These are phyloP conservation scores for Austroboletus olivaceoglutinosus DNA, from an alignment of 1,284 basidiomycete species.

Conservation along the genomic window DNA sequence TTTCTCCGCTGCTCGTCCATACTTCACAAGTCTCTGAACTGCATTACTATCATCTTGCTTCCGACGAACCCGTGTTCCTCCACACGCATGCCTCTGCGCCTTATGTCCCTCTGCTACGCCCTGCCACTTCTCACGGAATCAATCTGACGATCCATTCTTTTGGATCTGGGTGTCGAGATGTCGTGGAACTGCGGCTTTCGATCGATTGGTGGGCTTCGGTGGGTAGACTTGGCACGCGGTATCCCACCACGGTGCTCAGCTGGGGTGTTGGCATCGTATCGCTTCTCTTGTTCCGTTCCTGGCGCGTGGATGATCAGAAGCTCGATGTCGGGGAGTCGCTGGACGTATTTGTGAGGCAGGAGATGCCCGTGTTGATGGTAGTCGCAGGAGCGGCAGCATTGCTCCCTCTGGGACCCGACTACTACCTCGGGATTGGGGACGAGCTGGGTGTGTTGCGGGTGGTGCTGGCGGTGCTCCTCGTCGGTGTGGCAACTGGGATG, in stretches of 20 bases:
- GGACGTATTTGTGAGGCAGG: slow-evolving; percentile 37
- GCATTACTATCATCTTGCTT: slow-evolving; percentile 61
- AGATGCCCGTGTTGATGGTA: slow-evolving; percentile 44
- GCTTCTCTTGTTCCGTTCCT: slow-evolving; percentile 52
- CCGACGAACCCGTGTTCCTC: slow-evolving; percentile 48
- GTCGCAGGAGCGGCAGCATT: slow-evolving; percentile 47
- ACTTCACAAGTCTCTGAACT: slow-evolving; percentile 59
- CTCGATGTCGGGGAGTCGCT: slow-evolving; percentile 51
- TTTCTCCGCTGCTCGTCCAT: slow-evolving; percentile 59
- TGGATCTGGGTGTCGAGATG: slow-evolving; percentile 45
- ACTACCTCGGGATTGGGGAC: slow-evolving; percentile 60
- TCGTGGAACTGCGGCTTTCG: slow-evolving; percentile 47
- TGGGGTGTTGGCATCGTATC: slow-evolving; percentile 71
- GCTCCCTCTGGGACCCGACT: slow-evolving; percentile 53
- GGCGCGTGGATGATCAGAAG: slow-evolving; percentile 38
- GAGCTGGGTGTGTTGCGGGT: slow-evolving; percentile 42
- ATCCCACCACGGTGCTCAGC: slow-evolving; percentile 62
- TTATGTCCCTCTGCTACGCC: slow-evolving; percentile 43
- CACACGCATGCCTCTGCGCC: slow-evolving; percentile 75
- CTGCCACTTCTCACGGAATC: slow-evolving; percentile 38
- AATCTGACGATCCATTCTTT: slow-evolving; percentile 59
- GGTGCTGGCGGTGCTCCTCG: slow-evolving; percentile 51
- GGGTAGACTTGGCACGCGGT: slow-evolving; percentile 70
- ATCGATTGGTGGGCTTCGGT: slow-evolving; percentile 70
- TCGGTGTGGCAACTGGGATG: slow-evolving; percentile 58